Evolutionary conservation across 305 asterid species (phyloP).

Genomic region (Fraxinus paxiana): DNA sequence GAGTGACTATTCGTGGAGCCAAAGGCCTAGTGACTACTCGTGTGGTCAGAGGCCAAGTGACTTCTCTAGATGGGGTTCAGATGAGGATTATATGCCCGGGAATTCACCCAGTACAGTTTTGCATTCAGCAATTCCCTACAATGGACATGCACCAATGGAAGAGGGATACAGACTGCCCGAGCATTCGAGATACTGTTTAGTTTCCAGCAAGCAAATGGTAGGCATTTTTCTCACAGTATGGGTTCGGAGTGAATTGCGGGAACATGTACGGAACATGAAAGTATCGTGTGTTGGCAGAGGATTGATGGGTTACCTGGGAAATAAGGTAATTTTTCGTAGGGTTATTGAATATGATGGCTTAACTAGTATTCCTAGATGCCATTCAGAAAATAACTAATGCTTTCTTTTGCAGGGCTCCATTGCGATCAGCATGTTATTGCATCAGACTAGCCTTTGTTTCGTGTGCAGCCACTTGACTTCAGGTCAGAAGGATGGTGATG

Average conservation of each 20-base stretch:
- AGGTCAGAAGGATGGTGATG: slow-evolving; percentile 95
- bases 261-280: slow-evolving; percentile 75
- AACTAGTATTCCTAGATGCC: background rate
- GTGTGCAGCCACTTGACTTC: slow-evolving; percentile 95
- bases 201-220: slow-evolving; percentile 95
- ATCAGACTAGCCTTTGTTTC: slow-evolving; percentile 97
- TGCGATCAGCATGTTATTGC: slow-evolving; percentile 89
- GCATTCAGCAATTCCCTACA: slow-evolving; percentile 58
- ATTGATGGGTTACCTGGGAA: slow-evolving; percentile 98
- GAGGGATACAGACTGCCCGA: slow-evolving; percentile 43
- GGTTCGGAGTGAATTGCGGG: slow-evolving; percentile 87
- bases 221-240: slow-evolving; percentile 89
- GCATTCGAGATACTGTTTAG: slow-evolving; percentile 67
- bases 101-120: slow-evolving; percentile 88
- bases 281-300: slow-evolving; percentile 96
- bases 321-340: slow-evolving; percentile 53
- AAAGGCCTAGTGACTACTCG: slow-evolving; percentile 78
- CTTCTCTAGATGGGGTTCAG: slow-evolving; percentile 92
- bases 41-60: slow-evolving; percentile 97
- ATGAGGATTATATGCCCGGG: slow-evolving; percentile 76
- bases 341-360: background rate
- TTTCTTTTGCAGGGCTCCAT: slow-evolving; percentile 76
- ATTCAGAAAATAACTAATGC: background rate
- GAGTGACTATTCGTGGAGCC: slow-evolving; percentile 62
- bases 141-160: slow-evolving; percentile 45